Evolutionary conservation across 257 asterid species (phyloP).

Genomic region (Solanum clarkiae): DNA sequence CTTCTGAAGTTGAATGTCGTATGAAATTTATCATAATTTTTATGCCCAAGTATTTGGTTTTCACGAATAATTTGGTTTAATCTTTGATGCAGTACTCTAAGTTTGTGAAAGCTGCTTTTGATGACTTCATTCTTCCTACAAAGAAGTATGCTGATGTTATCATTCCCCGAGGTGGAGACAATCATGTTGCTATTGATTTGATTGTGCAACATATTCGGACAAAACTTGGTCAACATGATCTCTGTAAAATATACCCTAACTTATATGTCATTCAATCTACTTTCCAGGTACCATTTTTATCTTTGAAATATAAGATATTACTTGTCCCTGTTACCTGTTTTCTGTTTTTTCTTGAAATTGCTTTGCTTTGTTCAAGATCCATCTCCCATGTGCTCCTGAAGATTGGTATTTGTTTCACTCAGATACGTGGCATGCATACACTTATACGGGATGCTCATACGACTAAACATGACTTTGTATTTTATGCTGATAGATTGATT

Average conservation of each 20-base stretch:
- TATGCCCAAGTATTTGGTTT: neutral
- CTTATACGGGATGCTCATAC: slow-evolving; percentile 94
- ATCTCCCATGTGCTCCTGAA: neutral
- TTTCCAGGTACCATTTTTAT: slow-evolving; percentile 61
- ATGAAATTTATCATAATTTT: neutral
- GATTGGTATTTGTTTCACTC: slow-evolving; percentile 18
- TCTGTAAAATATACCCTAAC: slow-evolving; percentile 95
- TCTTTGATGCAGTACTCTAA: slow-evolving; percentile 76
- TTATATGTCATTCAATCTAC: slow-evolving; percentile 91
- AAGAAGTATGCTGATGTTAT: slow-evolving; percentile 96
- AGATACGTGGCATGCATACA: slow-evolving; percentile 99
- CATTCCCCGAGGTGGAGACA: slow-evolving; percentile 99
- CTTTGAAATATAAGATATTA: neutral
- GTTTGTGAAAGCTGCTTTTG: slow-evolving; percentile 99
- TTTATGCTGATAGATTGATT: slow-evolving; percentile 86
- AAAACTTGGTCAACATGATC: slow-evolving; percentile 98
- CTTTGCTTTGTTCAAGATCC: neutral
- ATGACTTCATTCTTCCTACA: slow-evolving; percentile 94
- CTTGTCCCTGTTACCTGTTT: neutral
- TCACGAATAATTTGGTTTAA: slow-evolving; percentile 4
- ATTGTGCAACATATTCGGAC: slow-evolving; percentile 96
- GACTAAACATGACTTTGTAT: slow-evolving; percentile 86
- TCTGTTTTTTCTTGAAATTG: neutral
- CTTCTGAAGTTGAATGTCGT: neutral
- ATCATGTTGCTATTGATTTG: slow-evolving; percentile 97